A percentile compares a stretch with the other conserved stretches of the same genome.
These are phyloP conservation scores for Pseudocercospora cruenta DNA, from an alignment of 2,329 filamentous ascomycete species.

Conservation along the genomic window DNA sequence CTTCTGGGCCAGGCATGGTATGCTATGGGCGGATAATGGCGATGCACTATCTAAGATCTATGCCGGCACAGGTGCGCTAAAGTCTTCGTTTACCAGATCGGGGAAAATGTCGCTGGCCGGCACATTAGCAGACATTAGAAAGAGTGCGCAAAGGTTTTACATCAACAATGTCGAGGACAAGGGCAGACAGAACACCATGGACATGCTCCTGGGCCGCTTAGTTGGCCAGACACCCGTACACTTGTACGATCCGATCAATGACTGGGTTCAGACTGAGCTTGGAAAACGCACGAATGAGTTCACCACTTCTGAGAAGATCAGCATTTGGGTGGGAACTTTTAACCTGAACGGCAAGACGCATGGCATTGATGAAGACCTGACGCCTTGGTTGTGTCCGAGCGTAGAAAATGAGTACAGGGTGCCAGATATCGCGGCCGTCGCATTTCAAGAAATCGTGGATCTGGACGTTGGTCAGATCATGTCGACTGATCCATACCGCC, in stretches of 20 bases:
- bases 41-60: conserved; percentile 94
- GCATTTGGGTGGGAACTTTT: conserved; percentile 86
- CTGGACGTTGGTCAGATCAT: conserved; percentile 97
- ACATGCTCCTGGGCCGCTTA: conserved; percentile 85
- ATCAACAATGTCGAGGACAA: conserved; percentile 98
- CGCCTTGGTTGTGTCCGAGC: conserved; percentile 79
- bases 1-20: conserved; percentile 91
- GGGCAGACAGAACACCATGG: conserved; percentile 88
- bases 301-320: conserved; percentile 72
- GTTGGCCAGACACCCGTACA: conserved; percentile 83
- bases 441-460: conserved; percentile 98
- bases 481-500: conserved; percentile 89
- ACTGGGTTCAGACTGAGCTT: conserved; percentile 80
- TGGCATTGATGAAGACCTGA: conserved; percentile 77
- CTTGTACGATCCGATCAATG: conserved; percentile 91
- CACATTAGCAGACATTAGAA: conserved; percentile 90
- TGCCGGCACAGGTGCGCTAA: conserved; percentile 91
- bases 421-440: conserved; percentile 85
- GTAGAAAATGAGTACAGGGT: conserved; percentile 60
- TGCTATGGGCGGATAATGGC: conserved; percentile 95
- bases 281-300: conserved; percentile 69
- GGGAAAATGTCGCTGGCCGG: conserved; percentile 96
- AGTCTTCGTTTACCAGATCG: conserved; percentile 89
- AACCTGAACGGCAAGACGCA: conserved; percentile 89
- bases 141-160: conserved; percentile 90